These are phyloP conservation scores for Pyracantha coccinea DNA, from an alignment of 331 rosid genomes.

Conservation along the genomic window DNA sequence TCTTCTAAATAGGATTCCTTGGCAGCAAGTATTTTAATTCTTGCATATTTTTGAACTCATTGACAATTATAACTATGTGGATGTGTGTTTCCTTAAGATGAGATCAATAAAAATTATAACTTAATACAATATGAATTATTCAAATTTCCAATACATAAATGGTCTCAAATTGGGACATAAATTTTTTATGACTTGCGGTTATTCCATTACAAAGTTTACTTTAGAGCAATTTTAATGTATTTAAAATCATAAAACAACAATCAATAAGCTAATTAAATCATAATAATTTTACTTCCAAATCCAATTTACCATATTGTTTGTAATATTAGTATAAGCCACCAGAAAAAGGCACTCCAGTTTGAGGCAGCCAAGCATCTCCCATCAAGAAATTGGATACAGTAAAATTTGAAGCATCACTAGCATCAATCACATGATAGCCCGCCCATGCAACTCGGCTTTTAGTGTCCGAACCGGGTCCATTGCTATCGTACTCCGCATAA, in stretches of 20 bases:
- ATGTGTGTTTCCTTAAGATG: too few species aligned
- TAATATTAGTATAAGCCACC: slow-evolving; percentile 16
- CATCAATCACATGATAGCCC: slow-evolving; percentile 31
- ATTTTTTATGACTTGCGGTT: too few species aligned
- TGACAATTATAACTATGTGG: too few species aligned
- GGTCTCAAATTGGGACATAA: background rate
- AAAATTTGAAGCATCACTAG: slow-evolving; percentile 33
- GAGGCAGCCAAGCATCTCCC: slow-evolving; percentile 47
- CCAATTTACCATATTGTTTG: background rate
- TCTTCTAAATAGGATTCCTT: too few species aligned
- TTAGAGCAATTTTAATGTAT: background rate
- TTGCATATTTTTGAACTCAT: too few species aligned
- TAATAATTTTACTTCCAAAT: background rate
- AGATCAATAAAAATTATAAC: too few species aligned
- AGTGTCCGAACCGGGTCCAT: slow-evolving; percentile 44
- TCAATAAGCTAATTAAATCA: background rate
- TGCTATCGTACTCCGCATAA: slow-evolving; percentile 41
- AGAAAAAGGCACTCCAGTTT: slow-evolving; percentile 40
- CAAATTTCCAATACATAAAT: too few species aligned
- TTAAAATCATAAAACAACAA: background rate
- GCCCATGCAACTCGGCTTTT: slow-evolving; percentile 34
- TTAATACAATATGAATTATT: too few species aligned
- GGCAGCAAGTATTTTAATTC: too few species aligned
- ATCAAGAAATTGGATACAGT: slow-evolving; percentile 35
- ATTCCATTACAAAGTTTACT: too few species aligned